Base-by-base conservation (phyloP, 768 basidiomycete species). In the Naganishia randhawae region DNA sequence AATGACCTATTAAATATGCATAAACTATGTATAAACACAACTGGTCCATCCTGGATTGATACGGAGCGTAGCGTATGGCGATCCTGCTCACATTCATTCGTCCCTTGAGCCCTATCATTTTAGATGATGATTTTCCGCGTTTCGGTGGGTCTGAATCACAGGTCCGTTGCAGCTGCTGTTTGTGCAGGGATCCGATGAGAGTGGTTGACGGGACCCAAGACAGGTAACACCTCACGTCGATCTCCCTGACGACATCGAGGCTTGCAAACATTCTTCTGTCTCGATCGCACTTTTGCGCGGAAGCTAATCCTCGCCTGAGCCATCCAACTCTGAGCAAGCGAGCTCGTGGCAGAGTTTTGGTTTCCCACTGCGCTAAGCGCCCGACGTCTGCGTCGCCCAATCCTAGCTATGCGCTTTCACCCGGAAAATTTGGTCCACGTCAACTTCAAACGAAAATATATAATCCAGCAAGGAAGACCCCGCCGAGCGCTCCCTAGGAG, bases 21-120 rank as follows among this genome's bases (percentile, higher is more conserved):
- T 61, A 61, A 61, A 45, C n/a, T 54, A 33, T 50, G 66, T 50
- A 51, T 42, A 25, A 53, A 41, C 19, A 41, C 35, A 14, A 33
- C 33, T 27, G 39, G 1, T 50, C 17, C 29, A 14, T 55, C 19
- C 35, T 14, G 41, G 54, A 50, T 42, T 31, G 7, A 33, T 41
- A 4, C 50, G 33, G n/a, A n/a, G 37, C 19, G 48, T 45, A 25
- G 27, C 37, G 29, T 39, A 41, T 50, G 48, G 35, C 41, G 25
- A 66, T 27, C 31, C 16, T 17, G 80, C 86, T 65, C 72, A 91
- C 92, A 82, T 92, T 93, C 69, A 97, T 85, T 0, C 88, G 92
- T 66, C 87, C 86, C 78, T 97, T 97, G 75, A 97, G 90, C 68
- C 93, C 93, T 83, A 97, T 91, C 94, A 97, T 97, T 29, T 25